Evolutionary conservation across 2,329 filamentous ascomycete genomes (phyloP).

Genomic region (Taxawa tesnikishii): DNA sequence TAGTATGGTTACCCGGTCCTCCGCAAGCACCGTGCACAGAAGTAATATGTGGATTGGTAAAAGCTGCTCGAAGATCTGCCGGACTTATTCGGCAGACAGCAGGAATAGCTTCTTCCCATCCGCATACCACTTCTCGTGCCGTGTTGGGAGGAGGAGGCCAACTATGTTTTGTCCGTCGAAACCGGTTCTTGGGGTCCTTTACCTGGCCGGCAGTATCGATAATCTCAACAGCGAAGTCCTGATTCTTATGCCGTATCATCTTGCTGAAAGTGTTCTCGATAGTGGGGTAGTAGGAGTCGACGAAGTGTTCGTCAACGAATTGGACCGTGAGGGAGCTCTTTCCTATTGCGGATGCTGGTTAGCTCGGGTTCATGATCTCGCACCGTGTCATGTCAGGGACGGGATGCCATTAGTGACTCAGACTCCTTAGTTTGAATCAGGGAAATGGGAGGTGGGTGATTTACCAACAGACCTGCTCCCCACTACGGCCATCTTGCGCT

Average conservation of each 20-base stretch:
- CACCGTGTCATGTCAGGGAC: not conserved
- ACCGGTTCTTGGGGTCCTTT: no score
- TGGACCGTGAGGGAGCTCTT: conserved; percentile 96
- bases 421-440: not conserved
- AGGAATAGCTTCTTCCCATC: no score
- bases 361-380: not conserved
- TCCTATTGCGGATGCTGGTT: conserved; percentile 41
- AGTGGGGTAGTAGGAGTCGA: conserved; percentile 97
- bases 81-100: no score
- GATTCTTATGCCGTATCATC: conserved; percentile 80
- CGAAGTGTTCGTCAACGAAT: conserved; percentile 95
- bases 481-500: conserved; percentile 91
- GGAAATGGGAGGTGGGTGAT: conserved; percentile 18
- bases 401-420: not conserved
- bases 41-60: no score
- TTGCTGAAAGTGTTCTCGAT: conserved; percentile 99
- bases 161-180: no score
- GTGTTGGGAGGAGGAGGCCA: no score
- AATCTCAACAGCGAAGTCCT: conserved; percentile 92
- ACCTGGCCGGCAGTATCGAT: conserved; percentile 96
- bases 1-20: no score
- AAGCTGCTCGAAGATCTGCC: no score
- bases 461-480: conserved; percentile 83
- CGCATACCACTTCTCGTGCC: no score
- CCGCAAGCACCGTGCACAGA: no score